Evolutionary conservation across 139 green algal species (phyloP).

Genomic region (Diplosphaera chodatii): DNA sequence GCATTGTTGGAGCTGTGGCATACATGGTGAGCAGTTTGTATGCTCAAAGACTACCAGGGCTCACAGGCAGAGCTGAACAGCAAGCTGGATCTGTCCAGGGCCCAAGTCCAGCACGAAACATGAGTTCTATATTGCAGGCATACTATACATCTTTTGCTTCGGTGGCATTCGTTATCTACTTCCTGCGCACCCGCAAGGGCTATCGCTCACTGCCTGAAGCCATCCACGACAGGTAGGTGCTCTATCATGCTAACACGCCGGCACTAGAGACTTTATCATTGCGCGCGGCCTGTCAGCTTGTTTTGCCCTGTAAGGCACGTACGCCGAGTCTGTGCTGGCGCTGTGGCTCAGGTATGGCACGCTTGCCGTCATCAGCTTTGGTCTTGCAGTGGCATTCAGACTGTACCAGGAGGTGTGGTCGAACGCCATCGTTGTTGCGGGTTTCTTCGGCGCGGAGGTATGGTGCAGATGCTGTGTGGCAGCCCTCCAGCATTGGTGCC

Average conservation of each 20-base stretch:
- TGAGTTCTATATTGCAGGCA: no score
- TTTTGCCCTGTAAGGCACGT: no score
- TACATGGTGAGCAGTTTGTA: not conserved
- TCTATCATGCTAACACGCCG: no score
- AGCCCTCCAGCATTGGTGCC: no score
- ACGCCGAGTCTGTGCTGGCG: no score
- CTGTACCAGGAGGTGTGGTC: slow-evolving; percentile 26
- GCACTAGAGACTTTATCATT: no score
- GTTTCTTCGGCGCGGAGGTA: slow-evolving; percentile 15
- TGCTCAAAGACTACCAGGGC: no score
- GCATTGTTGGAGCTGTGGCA: not conserved
- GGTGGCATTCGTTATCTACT: slow-evolving; percentile 15
- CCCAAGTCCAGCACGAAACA: no score
- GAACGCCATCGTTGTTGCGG: slow-evolving; percentile 20
- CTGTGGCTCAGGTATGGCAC: slow-evolving; percentile 5
- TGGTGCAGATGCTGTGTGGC: not conserved
- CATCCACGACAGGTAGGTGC: slow-evolving; percentile 13
- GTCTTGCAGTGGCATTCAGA: slow-evolving; percentile 8
- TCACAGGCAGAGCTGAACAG: no score
- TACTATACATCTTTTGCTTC: slow-evolving; percentile 23
- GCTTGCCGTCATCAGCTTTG: slow-evolving; percentile 16
- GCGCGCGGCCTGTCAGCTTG: no score
- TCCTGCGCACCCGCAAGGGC: slow-evolving; percentile 9
- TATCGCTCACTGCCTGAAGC: slow-evolving; percentile 18
- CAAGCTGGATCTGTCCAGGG: no score